Evolutionary conservation across 2,329 filamentous ascomycete species (phyloP), one percentile per base, ranked within the genome.

Genomic region (Bipolaris victoriae): DNA sequence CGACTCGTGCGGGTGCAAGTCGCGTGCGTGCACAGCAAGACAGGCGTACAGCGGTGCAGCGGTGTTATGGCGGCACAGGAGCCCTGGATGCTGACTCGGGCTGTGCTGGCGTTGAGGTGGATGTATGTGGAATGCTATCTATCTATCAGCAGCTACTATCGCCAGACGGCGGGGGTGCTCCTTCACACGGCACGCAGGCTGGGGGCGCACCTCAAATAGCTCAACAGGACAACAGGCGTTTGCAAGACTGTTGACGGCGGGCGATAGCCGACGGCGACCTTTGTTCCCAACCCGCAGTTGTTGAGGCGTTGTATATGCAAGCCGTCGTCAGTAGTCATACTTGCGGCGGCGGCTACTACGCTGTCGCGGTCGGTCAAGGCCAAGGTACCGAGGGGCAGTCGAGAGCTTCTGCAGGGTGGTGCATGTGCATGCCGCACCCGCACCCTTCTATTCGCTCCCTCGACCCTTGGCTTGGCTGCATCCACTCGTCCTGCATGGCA

Each of bases 1-100:
- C 49, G 60, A 56, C 64, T 44, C 64, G 62, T 68, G 65, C 26
- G 57, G 63, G 49, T 47, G 39, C 53, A 50, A 62, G 46, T 56
- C 60, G 49, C 58, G 65, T 69, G 65, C 64, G 55, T 57, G 60
- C 52, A 41, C 39, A 49, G 45, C 60, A 39, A 56, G 54, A 51
- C 51, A 39, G 40, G 36, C 49, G 10, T 36, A 55, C 51, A 43
- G 39, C 40, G 51, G 9, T 40, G 24, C 31, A 24, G 39, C 20
- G 39, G 39, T 31, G 10, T 4, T 36, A 55, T 46, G 39, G 39
- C 40, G 51, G 9, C 36, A 33, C 31, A 31, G 29, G 10, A 4
- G 43, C 54, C 53, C 55, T 61, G 52, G 54, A 50, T 45, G 63
- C 63, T 62, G 63, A 59, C 50, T 52, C 29, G 40, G 29, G 57